These are phyloP conservation scores for Saksenaea vasiformis DNA, from an alignment of 371 early-diverging fungal species.

Conservation along the genomic window DNA sequence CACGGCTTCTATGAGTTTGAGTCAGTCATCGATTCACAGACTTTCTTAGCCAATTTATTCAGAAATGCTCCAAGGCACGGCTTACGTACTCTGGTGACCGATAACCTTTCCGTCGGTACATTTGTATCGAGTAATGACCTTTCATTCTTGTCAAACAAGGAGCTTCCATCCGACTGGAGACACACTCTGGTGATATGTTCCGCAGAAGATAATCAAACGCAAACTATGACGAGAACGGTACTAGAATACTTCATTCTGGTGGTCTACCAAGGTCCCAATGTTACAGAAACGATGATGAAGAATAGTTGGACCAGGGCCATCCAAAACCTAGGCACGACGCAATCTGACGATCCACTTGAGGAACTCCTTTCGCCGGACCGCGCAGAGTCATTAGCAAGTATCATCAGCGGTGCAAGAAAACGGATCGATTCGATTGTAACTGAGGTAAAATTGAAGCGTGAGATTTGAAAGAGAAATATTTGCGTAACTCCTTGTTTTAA, in stretches of 20 bases:
- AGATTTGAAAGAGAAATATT: neutral
- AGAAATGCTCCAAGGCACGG: constrained; percentile 73
- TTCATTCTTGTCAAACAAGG: constrained; percentile 18
- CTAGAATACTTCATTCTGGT: constrained; percentile 43
- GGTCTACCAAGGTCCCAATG: constrained; percentile 27
- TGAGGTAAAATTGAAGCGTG: constrained; percentile 23
- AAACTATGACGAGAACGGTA: constrained; percentile 6
- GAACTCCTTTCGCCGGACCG: constrained; percentile 24
- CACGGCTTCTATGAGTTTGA: constrained; percentile 54
- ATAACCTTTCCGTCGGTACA: constrained; percentile 23
- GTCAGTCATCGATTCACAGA: constrained; percentile 18
- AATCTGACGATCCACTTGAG: neutral
- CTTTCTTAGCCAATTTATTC: constrained; percentile 72
- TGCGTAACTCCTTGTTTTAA: constrained; percentile 7
- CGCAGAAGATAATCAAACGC: neutral
- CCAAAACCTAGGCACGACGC: neutral
- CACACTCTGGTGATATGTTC: constrained; percentile 40
- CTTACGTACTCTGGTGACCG: constrained; percentile 29
- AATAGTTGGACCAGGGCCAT: constrained; percentile 16
- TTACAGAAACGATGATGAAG: constrained; percentile 22
- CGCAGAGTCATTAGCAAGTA: constrained; percentile 30
- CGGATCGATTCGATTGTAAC: constrained; percentile 38
- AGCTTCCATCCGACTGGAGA: constrained; percentile 24
- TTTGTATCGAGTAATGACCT: constrained; percentile 32
- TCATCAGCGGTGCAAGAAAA: constrained; percentile 28